These are phyloP conservation scores for Cystobasidium slooffiae DNA, from an alignment of 1,284 basidiomycete species.

Conservation along the genomic window DNA sequence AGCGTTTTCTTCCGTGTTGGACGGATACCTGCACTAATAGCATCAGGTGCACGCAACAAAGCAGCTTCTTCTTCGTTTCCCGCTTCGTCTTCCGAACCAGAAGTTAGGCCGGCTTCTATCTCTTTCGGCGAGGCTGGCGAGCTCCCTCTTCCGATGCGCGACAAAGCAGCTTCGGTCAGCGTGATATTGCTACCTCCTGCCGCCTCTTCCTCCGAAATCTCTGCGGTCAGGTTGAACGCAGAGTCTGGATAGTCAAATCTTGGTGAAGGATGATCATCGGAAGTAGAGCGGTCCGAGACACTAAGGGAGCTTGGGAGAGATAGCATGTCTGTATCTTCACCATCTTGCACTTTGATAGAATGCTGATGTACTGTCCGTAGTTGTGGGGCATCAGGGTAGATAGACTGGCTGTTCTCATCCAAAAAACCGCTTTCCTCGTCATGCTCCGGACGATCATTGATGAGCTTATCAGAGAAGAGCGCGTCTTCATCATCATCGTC, in stretches of 20 bases:
- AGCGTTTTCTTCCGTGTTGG: constrained; percentile 8
- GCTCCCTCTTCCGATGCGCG: background rate
- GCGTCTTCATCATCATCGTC: constrained; percentile 6
- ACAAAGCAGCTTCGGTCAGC: constrained; percentile 23
- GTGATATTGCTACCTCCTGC: constrained; percentile 10
- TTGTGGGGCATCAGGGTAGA: background rate
- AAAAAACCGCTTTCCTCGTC: background rate
- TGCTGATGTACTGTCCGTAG: background rate
- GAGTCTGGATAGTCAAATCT: constrained; percentile 14
- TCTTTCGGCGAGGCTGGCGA: background rate
- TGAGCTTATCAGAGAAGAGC: constrained; percentile 10
- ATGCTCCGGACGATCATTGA: background rate
- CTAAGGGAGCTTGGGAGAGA: constrained; percentile 36
- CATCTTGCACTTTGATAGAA: constrained; percentile 1
- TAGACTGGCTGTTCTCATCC: background rate
- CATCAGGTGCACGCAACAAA: constrained; percentile 30
- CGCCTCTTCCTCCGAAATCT: background rate
- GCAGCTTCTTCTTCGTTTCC: constrained; percentile 19
- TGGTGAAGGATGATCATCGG: constrained; percentile 10
- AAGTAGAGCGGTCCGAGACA: constrained; percentile 20
- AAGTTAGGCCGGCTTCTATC: constrained; percentile 6
- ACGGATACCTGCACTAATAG: constrained; percentile 38
- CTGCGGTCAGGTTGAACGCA: no score
- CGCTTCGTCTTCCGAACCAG: constrained; percentile 31
- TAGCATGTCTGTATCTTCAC: constrained; percentile 17